These are phyloP conservation scores for Nidularia sp. DNA, from an alignment of 768 basidiomycete species.

Conservation along the genomic window DNA sequence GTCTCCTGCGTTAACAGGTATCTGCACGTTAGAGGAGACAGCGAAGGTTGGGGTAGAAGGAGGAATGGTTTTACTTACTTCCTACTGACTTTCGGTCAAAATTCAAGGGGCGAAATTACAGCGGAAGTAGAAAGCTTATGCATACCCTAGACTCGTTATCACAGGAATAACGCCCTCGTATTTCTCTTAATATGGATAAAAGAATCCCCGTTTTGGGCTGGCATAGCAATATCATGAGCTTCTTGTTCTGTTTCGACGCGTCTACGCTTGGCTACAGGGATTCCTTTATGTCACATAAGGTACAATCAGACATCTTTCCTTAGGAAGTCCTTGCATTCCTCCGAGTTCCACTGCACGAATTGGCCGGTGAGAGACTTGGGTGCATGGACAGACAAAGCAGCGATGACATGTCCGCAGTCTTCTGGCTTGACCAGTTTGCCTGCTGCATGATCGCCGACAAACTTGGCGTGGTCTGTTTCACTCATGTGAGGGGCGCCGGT, in stretches of 20 bases:
- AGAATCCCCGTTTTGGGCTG: conserved; percentile 3
- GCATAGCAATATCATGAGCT: neutral
- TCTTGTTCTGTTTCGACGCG: neutral
- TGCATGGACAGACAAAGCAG: conserved; percentile 66
- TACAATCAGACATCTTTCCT: conserved; percentile 17
- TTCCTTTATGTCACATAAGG: too few relatives aligned
- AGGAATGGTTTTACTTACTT: too few relatives aligned
- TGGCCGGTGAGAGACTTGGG: conserved; percentile 61
- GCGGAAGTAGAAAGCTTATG: too few relatives aligned
- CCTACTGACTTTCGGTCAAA: too few relatives aligned
- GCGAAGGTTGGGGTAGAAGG: neutral
- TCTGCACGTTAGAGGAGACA: neutral
- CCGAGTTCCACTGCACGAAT: conserved; percentile 80
- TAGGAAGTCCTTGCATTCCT: conserved; percentile 54
- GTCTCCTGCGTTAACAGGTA: neutral
- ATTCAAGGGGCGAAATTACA: too few relatives aligned
- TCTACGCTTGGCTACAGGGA: neutral
- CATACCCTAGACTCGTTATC: too few relatives aligned
- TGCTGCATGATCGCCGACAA: conserved; percentile 51
- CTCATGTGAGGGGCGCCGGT: conserved; percentile 52
- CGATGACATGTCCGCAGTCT: conserved; percentile 75
- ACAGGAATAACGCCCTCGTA: too few relatives aligned
- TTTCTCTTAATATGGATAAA: neutral
- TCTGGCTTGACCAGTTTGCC: conserved; percentile 77
- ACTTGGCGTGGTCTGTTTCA: conserved; percentile 48